Percentiles rank a stretch among this genome's conserved stretches.
These are phyloP conservation scores for Andrographis paniculata DNA, from an alignment of 305 asterid genomes.

Conservation along the genomic window DNA sequence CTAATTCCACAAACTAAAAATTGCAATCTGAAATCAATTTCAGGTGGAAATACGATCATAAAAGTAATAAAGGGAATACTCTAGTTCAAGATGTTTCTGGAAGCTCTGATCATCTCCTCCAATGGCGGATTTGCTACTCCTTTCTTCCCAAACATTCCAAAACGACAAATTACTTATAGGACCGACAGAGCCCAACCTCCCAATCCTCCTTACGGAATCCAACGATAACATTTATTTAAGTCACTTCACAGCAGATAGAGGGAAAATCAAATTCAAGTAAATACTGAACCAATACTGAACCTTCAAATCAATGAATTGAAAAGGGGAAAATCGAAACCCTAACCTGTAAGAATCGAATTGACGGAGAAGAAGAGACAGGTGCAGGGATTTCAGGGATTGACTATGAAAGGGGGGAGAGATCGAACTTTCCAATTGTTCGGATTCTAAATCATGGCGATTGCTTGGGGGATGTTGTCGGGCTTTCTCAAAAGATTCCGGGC, in stretches of 20 bases:
- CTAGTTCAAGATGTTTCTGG: conserved; percentile 1
- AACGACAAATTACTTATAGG: conserved; percentile 15
- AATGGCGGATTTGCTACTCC: conserved; percentile 15
- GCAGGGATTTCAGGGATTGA: too few relatives aligned
- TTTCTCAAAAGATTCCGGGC: too few relatives aligned
- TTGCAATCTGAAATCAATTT: background rate
- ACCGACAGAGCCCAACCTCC: conserved; percentile 24
- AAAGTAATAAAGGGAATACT: conserved; percentile 11
- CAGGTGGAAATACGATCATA: background rate
- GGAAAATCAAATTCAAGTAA: background rate
- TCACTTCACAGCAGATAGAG: background rate
- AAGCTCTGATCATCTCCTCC: conserved; percentile 16
- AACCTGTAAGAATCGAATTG: too few relatives aligned
- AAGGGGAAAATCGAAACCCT: too few relatives aligned
- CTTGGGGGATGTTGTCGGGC: too few relatives aligned
- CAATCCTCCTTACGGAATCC: conserved; percentile 22
- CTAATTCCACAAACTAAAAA: conserved; percentile 3
- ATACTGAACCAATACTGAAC: background rate
- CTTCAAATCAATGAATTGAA: background rate
- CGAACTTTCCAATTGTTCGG: too few relatives aligned
- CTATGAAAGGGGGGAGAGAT: too few relatives aligned
- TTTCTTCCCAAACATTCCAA: conserved; percentile 16
- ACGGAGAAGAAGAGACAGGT: too few relatives aligned
- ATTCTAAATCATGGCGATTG: too few relatives aligned
- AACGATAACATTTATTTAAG: conserved; percentile 28